Conservation (phyloP, 108 stramenopile genomes). For the Cyclotella sp. region DNA sequence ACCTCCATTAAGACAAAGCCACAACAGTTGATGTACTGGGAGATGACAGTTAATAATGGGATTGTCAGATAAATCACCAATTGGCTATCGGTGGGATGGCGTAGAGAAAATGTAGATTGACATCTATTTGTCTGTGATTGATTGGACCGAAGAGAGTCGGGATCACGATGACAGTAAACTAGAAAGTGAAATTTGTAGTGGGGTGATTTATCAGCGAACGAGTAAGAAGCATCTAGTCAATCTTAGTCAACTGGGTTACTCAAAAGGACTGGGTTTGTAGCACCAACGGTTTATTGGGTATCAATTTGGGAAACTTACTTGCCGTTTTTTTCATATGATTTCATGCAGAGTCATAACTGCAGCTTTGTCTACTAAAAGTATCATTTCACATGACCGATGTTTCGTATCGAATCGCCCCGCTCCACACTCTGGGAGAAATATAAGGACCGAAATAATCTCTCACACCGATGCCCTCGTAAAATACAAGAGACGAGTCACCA, state of each 20-base stretch:
- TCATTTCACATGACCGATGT: not conserved
- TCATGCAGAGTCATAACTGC: too few relatives aligned
- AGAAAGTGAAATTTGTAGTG: conserved; percentile 12
- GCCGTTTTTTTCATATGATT: too few relatives aligned
- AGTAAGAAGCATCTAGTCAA: conserved; percentile 15
- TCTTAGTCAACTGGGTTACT: conserved; percentile 16
- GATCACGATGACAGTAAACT: conserved; percentile 1
- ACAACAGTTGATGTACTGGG: too few relatives aligned
- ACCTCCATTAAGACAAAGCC: too few relatives aligned
- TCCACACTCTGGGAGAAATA: conserved; percentile 19
- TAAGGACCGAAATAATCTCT: conserved; percentile 14
- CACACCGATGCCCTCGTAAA: conserved; percentile 29
- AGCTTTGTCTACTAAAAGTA: too few relatives aligned
- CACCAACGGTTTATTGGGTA: too few relatives aligned
- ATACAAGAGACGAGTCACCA: conserved; percentile 9
- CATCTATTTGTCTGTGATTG: conserved; percentile 5
- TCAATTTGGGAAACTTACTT: too few relatives aligned
- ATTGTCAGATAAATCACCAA: too few relatives aligned
- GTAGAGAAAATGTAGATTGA: not conserved
- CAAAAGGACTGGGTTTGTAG: not conserved
- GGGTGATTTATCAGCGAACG: conserved; percentile 5
- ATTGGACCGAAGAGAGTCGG: conserved; percentile 23
- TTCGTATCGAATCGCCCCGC: conserved; percentile 12
- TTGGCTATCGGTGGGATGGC: too few relatives aligned
- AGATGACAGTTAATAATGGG: too few relatives aligned